phyloP scores from a whole-genome alignment of 495 filamentous ascomycete genomes.

The Penicillium subrubescens region DNA sequence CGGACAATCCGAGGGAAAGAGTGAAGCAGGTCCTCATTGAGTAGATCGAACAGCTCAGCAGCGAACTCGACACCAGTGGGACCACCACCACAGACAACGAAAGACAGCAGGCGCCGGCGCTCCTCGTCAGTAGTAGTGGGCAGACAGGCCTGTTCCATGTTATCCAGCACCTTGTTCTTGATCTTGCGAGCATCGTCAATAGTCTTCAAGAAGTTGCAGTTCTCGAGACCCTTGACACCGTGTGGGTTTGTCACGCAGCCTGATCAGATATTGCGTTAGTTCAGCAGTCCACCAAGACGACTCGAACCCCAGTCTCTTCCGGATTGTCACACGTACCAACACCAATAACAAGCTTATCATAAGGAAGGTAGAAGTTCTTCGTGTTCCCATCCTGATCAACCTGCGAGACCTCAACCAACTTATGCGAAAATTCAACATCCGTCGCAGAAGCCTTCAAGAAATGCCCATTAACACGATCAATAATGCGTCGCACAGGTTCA shows the following conservation, averaged over 20 bases:
- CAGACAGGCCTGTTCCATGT: constrained; percentile 89
- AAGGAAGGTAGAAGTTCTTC: constrained; percentile 88
- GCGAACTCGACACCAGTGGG: constrained; percentile 98
- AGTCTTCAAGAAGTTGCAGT: constrained; percentile 93
- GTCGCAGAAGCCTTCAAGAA: constrained; percentile 85
- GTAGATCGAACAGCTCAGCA: constrained; percentile 90
- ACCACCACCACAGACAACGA: constrained; percentile 92
- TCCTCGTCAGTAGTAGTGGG: constrained; percentile 92
- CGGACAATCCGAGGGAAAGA: constrained; percentile 87
- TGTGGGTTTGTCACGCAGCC: constrained; percentile 91
- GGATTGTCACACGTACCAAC: constrained; percentile 60
- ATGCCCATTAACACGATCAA: constrained; percentile 76
- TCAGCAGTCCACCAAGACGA: not conserved
- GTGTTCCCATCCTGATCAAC: constrained; percentile 67
- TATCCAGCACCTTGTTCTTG: constrained; percentile 85
- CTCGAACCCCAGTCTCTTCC: not conserved
- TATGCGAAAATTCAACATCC: constrained; percentile 87
- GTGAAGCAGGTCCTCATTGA: constrained; percentile 88
- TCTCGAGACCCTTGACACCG: constrained; percentile 91
- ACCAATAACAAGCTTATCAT: constrained; percentile 96
- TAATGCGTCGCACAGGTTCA: constrained; percentile 87
- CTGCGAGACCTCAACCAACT: constrained; percentile 85
- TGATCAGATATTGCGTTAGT: constrained; percentile 27
- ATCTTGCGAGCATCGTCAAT: constrained; percentile 89
- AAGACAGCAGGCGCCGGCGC: constrained; percentile 82